These are phyloP conservation scores for Ambrosia artemisiifolia DNA, from an alignment of 129 eudicot species.

Conservation along the genomic window DNA sequence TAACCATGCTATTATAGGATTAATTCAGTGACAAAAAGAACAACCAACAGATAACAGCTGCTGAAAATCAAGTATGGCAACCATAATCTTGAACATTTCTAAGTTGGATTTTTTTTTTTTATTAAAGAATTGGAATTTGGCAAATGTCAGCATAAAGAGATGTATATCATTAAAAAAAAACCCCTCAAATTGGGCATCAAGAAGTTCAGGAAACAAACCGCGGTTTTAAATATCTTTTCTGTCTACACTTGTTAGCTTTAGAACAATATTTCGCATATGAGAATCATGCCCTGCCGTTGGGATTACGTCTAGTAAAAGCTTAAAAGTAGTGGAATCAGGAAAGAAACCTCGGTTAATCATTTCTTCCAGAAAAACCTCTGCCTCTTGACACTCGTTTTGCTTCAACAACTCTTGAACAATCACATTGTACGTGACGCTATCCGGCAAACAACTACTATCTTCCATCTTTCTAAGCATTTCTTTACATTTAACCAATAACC, in stretches of 20 bases:
- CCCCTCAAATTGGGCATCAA: not conserved
- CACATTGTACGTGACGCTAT: slow-evolving; percentile 15
- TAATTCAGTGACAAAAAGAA: too few relatives aligned
- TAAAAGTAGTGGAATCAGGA: slow-evolving; percentile 13
- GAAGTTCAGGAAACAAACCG: not conserved
- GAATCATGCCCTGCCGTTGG: slow-evolving; percentile 11
- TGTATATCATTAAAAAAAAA: not conserved
- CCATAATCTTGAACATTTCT: too few relatives aligned
- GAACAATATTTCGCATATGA: not conserved
- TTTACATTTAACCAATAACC: slow-evolving; percentile 7
- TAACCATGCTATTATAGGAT: too few relatives aligned
- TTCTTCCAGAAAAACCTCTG: slow-evolving; percentile 9
- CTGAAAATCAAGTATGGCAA: too few relatives aligned
- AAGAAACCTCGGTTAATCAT: slow-evolving; percentile 15
- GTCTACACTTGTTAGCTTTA: not conserved
- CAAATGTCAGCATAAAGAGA: too few relatives aligned
- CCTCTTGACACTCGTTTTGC: not conserved
- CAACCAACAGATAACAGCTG: too few relatives aligned
- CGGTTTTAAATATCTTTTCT: not conserved
- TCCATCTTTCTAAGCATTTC: slow-evolving; percentile 10
- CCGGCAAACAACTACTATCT: slow-evolving; percentile 13
- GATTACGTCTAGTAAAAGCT: not conserved
- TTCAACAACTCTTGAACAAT: slow-evolving; percentile 13
- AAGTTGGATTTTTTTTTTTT: too few relatives aligned
- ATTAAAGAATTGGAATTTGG: too few relatives aligned